Conservation (phyloP, 2,329 filamentous ascomycete genomes). For the Cryphonectria parasitica region DNA sequence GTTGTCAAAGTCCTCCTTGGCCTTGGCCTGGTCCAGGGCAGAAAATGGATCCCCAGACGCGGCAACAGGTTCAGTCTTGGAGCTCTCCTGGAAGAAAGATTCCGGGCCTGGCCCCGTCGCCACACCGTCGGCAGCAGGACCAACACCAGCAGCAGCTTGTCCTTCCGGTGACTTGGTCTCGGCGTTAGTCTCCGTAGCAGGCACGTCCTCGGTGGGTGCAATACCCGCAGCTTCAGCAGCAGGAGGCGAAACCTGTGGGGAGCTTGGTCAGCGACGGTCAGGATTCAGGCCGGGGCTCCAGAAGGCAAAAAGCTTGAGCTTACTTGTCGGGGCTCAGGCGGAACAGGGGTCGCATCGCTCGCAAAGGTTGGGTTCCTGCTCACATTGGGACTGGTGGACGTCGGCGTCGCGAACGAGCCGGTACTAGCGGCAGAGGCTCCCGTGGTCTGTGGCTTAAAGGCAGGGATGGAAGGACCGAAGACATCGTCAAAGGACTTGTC, state of each 20-base stretch:
- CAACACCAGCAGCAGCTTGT: constrained; percentile 6
- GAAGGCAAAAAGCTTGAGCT: constrained; percentile 78
- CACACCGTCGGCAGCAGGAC: neutral
- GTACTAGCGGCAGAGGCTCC: constrained; percentile 58
- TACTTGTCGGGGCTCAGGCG: constrained; percentile 76
- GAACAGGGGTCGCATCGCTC: constrained; percentile 62
- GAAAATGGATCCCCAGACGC: constrained; percentile 53
- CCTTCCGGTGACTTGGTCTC: constrained; percentile 22
- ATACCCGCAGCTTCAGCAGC: constrained; percentile 33
- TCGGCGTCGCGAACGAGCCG: constrained; percentile 55
- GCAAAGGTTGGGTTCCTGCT: constrained; percentile 63
- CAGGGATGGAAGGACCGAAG: constrained; percentile 72
- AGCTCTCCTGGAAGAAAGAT: constrained; percentile 22
- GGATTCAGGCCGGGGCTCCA: constrained; percentile 66
- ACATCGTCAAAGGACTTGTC: constrained; percentile 83
- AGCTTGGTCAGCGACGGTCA: constrained; percentile 31
- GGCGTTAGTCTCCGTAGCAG: constrained; percentile 34
- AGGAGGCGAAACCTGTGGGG: constrained; percentile 31
- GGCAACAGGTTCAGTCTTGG: constrained; percentile 22
- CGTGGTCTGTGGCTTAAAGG: constrained; percentile 65
- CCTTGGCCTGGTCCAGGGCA: constrained; percentile 58
- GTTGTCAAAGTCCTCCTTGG: constrained; percentile 82
- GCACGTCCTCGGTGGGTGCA: constrained; percentile 39
- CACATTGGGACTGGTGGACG: constrained; percentile 64
- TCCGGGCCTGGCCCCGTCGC: constrained; percentile 22